A percentile compares a stretch with the other conserved stretches of the same genome.
phyloP scores from a whole-genome alignment of 352 stramenopile species.

The Globisporangium polare region DNA sequence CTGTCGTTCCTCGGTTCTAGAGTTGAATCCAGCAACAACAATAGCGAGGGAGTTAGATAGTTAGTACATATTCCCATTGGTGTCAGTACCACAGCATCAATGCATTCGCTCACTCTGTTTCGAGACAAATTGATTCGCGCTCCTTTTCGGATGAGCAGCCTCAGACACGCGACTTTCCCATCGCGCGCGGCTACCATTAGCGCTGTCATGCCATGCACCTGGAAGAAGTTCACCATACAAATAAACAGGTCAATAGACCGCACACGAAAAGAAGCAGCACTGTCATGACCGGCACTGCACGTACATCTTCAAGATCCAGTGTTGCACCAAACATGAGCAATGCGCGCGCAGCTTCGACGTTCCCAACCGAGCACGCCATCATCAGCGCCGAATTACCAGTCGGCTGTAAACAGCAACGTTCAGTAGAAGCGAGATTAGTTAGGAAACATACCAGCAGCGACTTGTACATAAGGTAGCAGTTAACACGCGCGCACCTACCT shows the following conservation, averaged over 20 bases:
- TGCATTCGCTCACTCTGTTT: conserved; percentile 55
- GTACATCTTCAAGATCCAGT: conserved; percentile 81
- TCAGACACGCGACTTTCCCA: conserved; percentile 57
- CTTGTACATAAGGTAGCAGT: background rate
- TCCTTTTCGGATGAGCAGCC: conserved; percentile 73
- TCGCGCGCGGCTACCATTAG: conserved; percentile 80
- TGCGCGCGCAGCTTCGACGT: conserved; percentile 75
- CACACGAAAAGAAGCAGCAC: background rate
- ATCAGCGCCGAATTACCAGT: conserved; percentile 79
- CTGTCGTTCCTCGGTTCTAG: conserved; percentile 77
- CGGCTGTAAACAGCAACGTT: conserved; percentile 30
- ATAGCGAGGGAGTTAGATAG: background rate
- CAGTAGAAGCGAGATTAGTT: background rate
- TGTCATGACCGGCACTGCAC: background rate
- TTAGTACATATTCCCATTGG: conserved; percentile 1
- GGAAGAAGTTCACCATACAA: background rate
- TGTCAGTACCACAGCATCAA: background rate
- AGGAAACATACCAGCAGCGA: too few relatives aligned
- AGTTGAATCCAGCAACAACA: too few relatives aligned
- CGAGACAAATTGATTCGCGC: conserved; percentile 78
- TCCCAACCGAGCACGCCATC: conserved; percentile 83
- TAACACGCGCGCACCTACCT: conserved; percentile 55
- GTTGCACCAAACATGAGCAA: conserved; percentile 84
- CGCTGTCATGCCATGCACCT: conserved; percentile 81
- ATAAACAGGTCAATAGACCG: background rate